Evolutionary conservation across 1,284 basidiomycete genomes (phyloP).

Genomic region (Cutaneotrichosporon spelunceum): DNA sequence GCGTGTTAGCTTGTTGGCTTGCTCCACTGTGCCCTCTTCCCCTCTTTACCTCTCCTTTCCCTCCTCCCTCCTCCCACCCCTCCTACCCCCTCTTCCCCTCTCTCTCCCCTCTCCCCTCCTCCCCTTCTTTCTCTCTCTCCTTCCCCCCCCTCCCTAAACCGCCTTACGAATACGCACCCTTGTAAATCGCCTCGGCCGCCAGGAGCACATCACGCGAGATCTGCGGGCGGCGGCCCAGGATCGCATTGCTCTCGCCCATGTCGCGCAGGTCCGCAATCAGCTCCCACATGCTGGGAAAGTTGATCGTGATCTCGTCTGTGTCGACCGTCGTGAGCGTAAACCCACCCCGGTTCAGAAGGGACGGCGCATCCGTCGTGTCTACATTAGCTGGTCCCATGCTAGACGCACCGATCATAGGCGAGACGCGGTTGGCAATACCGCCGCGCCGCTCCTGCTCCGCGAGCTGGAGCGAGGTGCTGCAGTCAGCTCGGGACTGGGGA

Average conservation of each 20-base stretch:
- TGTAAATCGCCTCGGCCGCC: conserved; percentile 89
- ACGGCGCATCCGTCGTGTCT: conserved; percentile 89
- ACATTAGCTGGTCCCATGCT: not conserved
- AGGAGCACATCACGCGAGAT: conserved; percentile 83
- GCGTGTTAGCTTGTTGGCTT: conserved; percentile 12
- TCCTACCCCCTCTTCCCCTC: no score
- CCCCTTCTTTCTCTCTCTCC: no score
- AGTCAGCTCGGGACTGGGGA: not conserved
- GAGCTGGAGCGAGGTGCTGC: conserved; percentile 67
- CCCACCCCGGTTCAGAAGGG: conserved; percentile 84
- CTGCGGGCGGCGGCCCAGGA: conserved; percentile 66
- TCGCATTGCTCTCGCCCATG: conserved; percentile 96
- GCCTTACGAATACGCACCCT: no score
- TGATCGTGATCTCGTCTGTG: conserved; percentile 85
- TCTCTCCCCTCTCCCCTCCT: no score
- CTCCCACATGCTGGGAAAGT: conserved; percentile 95
- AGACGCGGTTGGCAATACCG: conserved; percentile 89
- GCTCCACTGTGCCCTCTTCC: no score
- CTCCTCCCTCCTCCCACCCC: no score
- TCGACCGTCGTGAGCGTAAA: conserved; percentile 94
- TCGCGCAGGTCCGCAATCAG: conserved; percentile 85
- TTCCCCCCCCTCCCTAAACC: no score
- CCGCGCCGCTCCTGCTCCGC: conserved; percentile 93
- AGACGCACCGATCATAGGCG: conserved; percentile 87
- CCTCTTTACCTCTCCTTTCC: no score